A percentile compares a stretch with the other conserved stretches of the same genome.
phyloP scores from a whole-genome alignment of 2,329 filamentous ascomycete genomes.

The Epichloe baconii region DNA sequence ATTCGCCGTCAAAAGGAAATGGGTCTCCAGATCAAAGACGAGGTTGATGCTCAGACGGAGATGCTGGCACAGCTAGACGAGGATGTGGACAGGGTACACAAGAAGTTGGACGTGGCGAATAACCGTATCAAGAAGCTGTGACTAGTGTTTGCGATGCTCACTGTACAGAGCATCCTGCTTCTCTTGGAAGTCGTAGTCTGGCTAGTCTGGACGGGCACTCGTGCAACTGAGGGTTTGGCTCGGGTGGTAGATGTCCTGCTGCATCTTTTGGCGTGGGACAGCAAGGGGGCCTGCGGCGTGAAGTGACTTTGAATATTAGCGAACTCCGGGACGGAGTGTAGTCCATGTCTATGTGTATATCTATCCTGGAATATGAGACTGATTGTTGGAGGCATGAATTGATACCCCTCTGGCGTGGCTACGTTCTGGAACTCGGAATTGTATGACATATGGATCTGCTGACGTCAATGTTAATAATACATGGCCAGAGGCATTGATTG shows the following conservation, averaged over 20 bases:
- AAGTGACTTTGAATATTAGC: not conserved
- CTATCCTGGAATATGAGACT: not conserved
- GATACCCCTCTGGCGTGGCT: not conserved
- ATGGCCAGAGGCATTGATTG: too few relatives aligned
- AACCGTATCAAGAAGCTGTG: slow-evolving; percentile 55
- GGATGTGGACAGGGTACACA: slow-evolving; percentile 50
- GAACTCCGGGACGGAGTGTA: not conserved
- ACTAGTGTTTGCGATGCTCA: slow-evolving; percentile 17
- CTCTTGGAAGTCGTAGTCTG: slow-evolving; percentile 18
- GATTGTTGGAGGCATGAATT: not conserved
- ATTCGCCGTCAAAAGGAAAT: slow-evolving; percentile 65
- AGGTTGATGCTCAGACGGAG: slow-evolving; percentile 58
- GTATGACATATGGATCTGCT: too few relatives aligned
- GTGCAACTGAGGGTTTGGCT: slow-evolving; percentile 12
- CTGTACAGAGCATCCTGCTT: slow-evolving; percentile 16
- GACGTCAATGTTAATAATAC: too few relatives aligned
- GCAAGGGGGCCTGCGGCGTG: not conserved
- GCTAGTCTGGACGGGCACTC: slow-evolving; percentile 16
- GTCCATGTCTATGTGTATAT: not conserved
- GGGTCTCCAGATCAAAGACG: slow-evolving; percentile 61
- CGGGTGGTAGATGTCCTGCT: slow-evolving; percentile 18
- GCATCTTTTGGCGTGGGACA: slow-evolving; percentile 13
- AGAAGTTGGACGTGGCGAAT: slow-evolving; percentile 64
- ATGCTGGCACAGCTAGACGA: slow-evolving; percentile 55
- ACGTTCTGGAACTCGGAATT: not conserved